Base-by-base conservation (phyloP, 345 rosid species). In the Boechera stricta region DNA sequence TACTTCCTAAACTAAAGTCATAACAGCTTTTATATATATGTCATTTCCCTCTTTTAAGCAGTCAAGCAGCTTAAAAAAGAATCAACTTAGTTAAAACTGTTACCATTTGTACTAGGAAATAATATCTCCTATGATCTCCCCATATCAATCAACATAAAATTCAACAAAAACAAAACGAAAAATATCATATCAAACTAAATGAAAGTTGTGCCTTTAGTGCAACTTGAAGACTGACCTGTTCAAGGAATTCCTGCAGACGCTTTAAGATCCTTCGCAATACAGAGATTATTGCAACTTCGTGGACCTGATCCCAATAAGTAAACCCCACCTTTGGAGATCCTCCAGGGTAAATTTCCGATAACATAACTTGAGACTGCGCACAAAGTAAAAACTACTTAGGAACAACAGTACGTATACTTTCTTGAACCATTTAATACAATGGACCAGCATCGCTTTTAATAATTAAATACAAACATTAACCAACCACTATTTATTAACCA, bases 261-360 rank as follows among this genome's bases (percentile, higher is more conserved):
- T 90, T 94, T 54, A 94, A 96, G 74, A 92, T 81, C 76, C 87
- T 92, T 35, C 90, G 83, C 67, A 84, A 82, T 33, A 89, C 91
- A 76, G 93, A 87, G 67, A 94, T 88, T 74, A 90, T 65, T 67
- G 82, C 94, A 42, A 89, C 90, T 86, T 92, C 97, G 63, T 79
- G 91, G 81, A 92, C 90, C 85, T 88, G 98, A 82, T 92, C 98
- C 98, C 97, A 94, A 75, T 90, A 82, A 61, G 90, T 86, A 77
- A 90, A 85, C 24, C 97, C 97, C 77, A 16, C 75, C 79, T 88
- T 94, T 35, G 98, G 97, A 80, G 92, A 83, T 79, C 90, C 91
- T 83, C 98, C 98, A 15, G 98, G 98, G 88, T 89, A 94, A 80
- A 94, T 90, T 86, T 94, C 98, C 59, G 98, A 88, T 74, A 94